These are phyloP conservation scores for Calonectria naviculata DNA, from an alignment of 2,329 filamentous ascomycete genomes.

Conservation along the genomic window DNA sequence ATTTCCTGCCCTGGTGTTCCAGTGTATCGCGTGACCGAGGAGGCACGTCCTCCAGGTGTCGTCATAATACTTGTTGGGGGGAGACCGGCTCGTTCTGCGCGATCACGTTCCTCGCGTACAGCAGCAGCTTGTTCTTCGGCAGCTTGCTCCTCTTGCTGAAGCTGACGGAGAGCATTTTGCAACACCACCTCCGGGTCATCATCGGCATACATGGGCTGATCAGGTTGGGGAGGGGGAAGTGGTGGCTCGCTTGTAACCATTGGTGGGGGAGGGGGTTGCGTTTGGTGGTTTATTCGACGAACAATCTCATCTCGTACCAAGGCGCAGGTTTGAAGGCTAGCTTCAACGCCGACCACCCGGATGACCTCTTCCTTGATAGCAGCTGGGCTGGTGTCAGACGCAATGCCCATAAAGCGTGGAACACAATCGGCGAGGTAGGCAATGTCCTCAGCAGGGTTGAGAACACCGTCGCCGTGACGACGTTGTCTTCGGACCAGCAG, in stretches of 20 bases:
- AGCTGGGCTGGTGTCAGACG: constrained; percentile 67
- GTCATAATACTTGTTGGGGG: constrained; percentile 46
- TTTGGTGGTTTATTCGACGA: constrained; percentile 46
- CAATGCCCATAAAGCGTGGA: constrained; percentile 68
- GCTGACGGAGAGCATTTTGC: constrained; percentile 67
- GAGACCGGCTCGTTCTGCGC: constrained; percentile 53
- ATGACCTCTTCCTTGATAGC: constrained; percentile 69
- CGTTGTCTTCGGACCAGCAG: constrained; percentile 67
- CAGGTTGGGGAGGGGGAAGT: constrained; percentile 44
- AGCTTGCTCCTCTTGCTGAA: constrained; percentile 69
- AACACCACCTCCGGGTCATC: constrained; percentile 69
- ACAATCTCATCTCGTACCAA: constrained; percentile 69
- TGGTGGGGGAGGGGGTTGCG: constrained; percentile 36
- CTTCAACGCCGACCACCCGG: constrained; percentile 65
- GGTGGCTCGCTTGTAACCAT: constrained; percentile 39
- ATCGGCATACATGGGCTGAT: constrained; percentile 56
- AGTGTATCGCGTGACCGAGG: constrained; percentile 47
- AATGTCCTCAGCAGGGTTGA: constrained; percentile 66
- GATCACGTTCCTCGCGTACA: constrained; percentile 63
- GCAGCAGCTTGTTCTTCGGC: constrained; percentile 68
- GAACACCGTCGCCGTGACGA: constrained; percentile 58
- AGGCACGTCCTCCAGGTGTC: constrained; percentile 42
- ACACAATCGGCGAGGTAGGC: constrained; percentile 70
- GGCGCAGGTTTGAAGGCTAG: constrained; percentile 64
- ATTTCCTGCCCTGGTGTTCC: constrained; percentile 49